phyloP scores from a whole-genome alignment of 1,284 basidiomycete genomes.

The Apiotrichum siamense region DNA sequence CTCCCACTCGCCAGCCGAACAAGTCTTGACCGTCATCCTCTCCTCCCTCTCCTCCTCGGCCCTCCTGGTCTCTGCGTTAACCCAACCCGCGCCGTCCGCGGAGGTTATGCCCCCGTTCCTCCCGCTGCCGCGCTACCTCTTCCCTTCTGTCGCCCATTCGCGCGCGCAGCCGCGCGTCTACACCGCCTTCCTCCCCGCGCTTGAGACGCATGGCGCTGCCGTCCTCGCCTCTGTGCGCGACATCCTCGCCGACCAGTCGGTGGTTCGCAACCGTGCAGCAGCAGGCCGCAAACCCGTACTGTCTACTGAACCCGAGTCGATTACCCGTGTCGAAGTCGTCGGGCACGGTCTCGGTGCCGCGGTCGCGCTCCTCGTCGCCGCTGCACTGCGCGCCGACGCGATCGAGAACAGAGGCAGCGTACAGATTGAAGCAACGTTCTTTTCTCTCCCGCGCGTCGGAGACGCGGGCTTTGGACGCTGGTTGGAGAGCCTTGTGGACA shows the following conservation, averaged over 20 bases:
- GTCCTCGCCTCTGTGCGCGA: constrained; percentile 20
- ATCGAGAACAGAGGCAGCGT: too few species aligned
- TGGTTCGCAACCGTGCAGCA: too few species aligned
- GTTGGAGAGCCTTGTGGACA: constrained; percentile 17
- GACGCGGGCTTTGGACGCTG: constrained; percentile 21
- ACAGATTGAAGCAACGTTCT: constrained; percentile 20
- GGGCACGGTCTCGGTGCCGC: constrained; percentile 32
- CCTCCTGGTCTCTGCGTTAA: constrained; percentile 18
- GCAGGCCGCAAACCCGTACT: too few species aligned
- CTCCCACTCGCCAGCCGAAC: constrained; percentile 27
- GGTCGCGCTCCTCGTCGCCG: constrained; percentile 23
- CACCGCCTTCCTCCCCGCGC: constrained; percentile 18
- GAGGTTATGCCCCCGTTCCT: constrained; percentile 19
- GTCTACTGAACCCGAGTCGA: too few species aligned
- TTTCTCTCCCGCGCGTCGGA: constrained; percentile 28
- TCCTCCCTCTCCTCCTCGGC: constrained; percentile 29
- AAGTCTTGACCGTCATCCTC: constrained; percentile 25
- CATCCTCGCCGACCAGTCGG: not conserved
- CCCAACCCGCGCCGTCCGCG: not conserved
- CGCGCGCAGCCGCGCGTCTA: constrained; percentile 17
- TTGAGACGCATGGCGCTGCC: constrained; percentile 21
- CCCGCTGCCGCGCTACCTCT: constrained; percentile 20
- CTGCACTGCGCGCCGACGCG: constrained; percentile 21
- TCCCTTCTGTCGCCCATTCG: constrained; percentile 7
- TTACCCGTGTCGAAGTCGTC: constrained; percentile 22